phyloP scores from a whole-genome alignment of 176 grass and related monocot genomes.

The Puccinellia tenuiflora region DNA sequence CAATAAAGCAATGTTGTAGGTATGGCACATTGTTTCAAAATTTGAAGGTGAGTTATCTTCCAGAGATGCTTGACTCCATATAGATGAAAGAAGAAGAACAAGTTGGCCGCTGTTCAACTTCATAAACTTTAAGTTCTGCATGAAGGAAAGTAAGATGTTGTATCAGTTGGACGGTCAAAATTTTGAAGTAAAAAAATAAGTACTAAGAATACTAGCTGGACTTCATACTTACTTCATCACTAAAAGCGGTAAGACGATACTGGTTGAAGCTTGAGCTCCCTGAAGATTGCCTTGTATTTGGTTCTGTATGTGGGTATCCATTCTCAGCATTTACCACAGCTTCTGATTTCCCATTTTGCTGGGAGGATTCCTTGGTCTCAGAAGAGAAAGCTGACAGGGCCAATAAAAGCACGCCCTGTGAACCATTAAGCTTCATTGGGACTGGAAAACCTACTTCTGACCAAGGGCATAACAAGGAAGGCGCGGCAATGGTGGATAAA shows the following conservation, averaged over 20 bases:
- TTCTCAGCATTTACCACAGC: slow-evolving; percentile 14
- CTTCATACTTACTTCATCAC: slow-evolving; percentile 47
- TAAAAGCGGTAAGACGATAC: slow-evolving; percentile 9
- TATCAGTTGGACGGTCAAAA: slow-evolving; percentile 1
- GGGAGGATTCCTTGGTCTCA: slow-evolving; percentile 26
- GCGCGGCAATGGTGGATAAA: slow-evolving; percentile 62
- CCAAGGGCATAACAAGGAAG: slow-evolving; percentile 64
- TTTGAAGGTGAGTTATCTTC: slow-evolving; percentile 77
- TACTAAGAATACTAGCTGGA: neutral
- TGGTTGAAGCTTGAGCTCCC: slow-evolving; percentile 18
- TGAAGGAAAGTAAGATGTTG: slow-evolving; percentile 22
- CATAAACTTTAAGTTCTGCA: slow-evolving; percentile 69
- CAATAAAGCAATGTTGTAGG: slow-evolving; percentile 66
- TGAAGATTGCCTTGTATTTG: slow-evolving; percentile 21
- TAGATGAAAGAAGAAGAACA: slow-evolving; percentile 82
- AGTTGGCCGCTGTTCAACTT: slow-evolving; percentile 74
- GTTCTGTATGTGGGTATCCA: slow-evolving; percentile 24
- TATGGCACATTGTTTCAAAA: slow-evolving; percentile 86
- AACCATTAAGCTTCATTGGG: slow-evolving; percentile 46
- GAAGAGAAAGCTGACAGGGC: slow-evolving; percentile 78
- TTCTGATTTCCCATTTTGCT: slow-evolving; percentile 36
- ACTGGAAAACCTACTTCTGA: slow-evolving; percentile 57
- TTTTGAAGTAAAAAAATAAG: neutral
- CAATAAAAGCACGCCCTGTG: slow-evolving; percentile 47
- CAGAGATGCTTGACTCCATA: slow-evolving; percentile 81